A percentile compares a stretch with the other conserved stretches of the same genome.
Conservation (phyloP, 2,329 filamentous ascomycete genomes). For the Dothistroma pini region DNA sequence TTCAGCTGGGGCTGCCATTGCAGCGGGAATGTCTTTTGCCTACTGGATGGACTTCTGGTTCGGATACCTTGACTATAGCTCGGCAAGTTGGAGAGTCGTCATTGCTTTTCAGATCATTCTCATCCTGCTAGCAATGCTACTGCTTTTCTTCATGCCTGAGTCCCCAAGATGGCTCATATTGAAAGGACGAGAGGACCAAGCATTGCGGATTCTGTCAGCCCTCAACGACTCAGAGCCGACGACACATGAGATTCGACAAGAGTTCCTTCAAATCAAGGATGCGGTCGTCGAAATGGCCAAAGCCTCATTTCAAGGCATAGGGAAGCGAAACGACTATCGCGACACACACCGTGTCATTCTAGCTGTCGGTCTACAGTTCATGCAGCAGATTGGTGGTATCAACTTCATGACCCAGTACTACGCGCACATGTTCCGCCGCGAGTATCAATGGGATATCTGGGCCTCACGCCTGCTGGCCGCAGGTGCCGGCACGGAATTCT, state of each 20-base stretch:
- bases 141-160: constrained; percentile 31
- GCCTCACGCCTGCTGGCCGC: constrained; percentile 33
- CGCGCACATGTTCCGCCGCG: constrained; percentile 6
- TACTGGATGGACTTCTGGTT: constrained; percentile 39
- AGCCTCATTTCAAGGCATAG: constrained; percentile 31
- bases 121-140: constrained; percentile 23
- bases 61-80: constrained; percentile 30
- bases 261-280: constrained; percentile 52
- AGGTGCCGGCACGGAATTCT: constrained; percentile 44
- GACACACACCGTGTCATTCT: constrained; percentile 35
- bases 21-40: constrained; percentile 43
- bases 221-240: constrained; percentile 47
- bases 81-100: constrained; percentile 32
- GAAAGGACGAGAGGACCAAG: constrained; percentile 53
- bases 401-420: constrained; percentile 43
- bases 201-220: constrained; percentile 45
- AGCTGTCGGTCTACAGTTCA: constrained; percentile 36
- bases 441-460: constrained; percentile 23
- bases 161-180: constrained; percentile 49
- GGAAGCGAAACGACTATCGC: constrained; percentile 33
- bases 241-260: constrained; percentile 43
- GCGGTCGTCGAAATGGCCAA: constrained; percentile 46
- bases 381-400: constrained; percentile 36
- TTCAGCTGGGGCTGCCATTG: constrained; percentile 45
- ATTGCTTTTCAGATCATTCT: constrained; percentile 33